A percentile compares a stretch with the other conserved stretches of the same genome.
These are phyloP conservation scores for Naganishia cerealis DNA, from an alignment of 1,284 basidiomycete species.

Conservation along the genomic window DNA sequence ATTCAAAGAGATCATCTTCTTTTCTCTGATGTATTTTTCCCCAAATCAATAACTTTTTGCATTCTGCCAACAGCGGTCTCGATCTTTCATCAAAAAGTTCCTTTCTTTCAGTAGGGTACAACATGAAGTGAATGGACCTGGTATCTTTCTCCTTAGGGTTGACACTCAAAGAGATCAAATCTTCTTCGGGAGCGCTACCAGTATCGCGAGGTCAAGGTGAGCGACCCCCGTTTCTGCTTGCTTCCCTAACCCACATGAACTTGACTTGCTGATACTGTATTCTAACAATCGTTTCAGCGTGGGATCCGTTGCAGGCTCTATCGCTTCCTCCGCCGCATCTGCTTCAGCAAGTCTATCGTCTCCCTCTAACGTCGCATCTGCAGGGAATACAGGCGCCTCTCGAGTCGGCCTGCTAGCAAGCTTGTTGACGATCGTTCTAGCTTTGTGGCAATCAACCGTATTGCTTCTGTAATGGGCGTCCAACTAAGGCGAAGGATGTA, in stretches of 20 bases:
- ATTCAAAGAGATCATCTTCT: slow-evolving; percentile 85
- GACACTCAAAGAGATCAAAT: no score
- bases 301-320: not conserved
- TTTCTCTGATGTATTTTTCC: slow-evolving; percentile 88
- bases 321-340: slow-evolving; percentile 2
- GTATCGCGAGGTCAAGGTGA: not conserved
- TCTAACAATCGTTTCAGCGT: not conserved
- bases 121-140: slow-evolving; percentile 92
- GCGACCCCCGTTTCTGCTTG: not conserved
- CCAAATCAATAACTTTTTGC: slow-evolving; percentile 91
- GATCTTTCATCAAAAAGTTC: slow-evolving; percentile 95
- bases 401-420: slow-evolving; percentile 3
- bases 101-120: slow-evolving; percentile 87
- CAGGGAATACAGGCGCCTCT: not conserved
- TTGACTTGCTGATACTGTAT: not conserved
- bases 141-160: slow-evolving; percentile 68
- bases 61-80: slow-evolving; percentile 92
- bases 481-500: not conserved
- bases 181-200: slow-evolving; percentile 45
- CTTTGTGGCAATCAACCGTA: not conserved
- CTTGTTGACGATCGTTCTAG: slow-evolving; percentile 4
- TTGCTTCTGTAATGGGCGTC: not conserved
- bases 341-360: not conserved
- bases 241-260: not conserved
- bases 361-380: slow-evolving; percentile 4